A percentile compares a stretch with the other conserved stretches of the same genome.
phyloP scores from a whole-genome alignment of 495 filamentous ascomycete genomes.

The Parmelia sp. region DNA sequence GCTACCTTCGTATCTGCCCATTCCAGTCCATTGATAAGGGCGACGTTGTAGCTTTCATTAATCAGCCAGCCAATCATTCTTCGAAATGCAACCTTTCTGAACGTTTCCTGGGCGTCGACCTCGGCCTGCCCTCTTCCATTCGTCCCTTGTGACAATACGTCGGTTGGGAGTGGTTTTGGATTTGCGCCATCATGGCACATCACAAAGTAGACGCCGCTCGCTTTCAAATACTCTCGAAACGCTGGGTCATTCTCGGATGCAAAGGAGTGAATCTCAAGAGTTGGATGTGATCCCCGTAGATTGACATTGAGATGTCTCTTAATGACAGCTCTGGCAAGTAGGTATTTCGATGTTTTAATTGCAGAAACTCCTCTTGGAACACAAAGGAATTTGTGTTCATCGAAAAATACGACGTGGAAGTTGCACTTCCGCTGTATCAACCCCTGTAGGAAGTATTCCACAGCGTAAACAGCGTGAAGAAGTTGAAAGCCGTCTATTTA shows the following conservation, averaged over 20 bases:
- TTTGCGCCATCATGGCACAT: conserved; percentile 59
- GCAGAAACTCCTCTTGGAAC: conserved; percentile 32
- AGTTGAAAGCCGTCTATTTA: conserved; percentile 57
- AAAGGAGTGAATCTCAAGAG: conserved; percentile 43
- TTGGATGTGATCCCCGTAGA: conserved; percentile 27
- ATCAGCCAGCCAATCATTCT: conserved; percentile 46
- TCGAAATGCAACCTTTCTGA: conserved; percentile 34
- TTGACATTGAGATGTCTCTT: conserved; percentile 52
- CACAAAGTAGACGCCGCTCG: conserved; percentile 54
- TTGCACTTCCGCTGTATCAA: conserved; percentile 56
- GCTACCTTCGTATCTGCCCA: conserved; percentile 54
- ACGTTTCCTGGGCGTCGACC: conserved; percentile 13
- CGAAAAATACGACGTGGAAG: conserved; percentile 66
- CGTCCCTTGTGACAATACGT: background rate
- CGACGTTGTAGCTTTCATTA: conserved; percentile 46
- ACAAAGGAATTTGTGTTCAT: conserved; percentile 42
- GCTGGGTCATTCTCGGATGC: conserved; percentile 34
- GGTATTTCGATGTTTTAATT: conserved; percentile 41
- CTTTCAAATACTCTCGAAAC: conserved; percentile 50
- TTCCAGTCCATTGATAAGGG: conserved; percentile 53
- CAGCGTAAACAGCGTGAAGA: conserved; percentile 61
- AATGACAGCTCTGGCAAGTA: conserved; percentile 54
- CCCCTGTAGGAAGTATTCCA: conserved; percentile 57
- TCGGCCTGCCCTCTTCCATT: background rate
- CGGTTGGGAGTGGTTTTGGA: background rate